A percentile compares a stretch with the other conserved stretches of the same genome.
Evolutionary conservation across 2,329 filamentous ascomycete species (phyloP).

Genomic region (Colletotrichum sansevieriae): DNA sequence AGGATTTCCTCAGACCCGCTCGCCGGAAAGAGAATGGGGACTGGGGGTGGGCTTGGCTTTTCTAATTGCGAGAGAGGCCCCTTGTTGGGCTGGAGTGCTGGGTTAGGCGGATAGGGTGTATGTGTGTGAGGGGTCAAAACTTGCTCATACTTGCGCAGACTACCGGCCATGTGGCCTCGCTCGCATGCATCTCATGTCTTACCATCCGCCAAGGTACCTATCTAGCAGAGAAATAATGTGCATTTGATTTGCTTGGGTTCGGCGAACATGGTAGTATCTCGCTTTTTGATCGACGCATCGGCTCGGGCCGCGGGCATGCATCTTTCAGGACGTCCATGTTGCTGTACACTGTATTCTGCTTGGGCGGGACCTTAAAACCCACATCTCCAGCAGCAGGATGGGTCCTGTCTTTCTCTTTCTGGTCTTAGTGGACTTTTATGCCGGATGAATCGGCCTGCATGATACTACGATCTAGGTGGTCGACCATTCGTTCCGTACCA

Average conservation of each 20-base stretch:
- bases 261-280: neutral
- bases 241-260: neutral
- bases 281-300: neutral
- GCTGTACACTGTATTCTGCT: too few species aligned
- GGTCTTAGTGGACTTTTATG: too few species aligned
- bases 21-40: neutral
- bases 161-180: neutral
- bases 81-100: neutral
- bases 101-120: neutral
- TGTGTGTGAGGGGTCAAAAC: slow-evolving; percentile 27
- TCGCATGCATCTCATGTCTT: neutral
- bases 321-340: too few species aligned
- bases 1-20: slow-evolving; percentile 27
- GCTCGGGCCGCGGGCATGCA: neutral
- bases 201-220: too few species aligned
- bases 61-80: neutral
- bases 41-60: neutral
- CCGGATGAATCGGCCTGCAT: too few species aligned
- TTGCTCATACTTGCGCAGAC: slow-evolving; percentile 42
- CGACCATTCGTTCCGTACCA: too few species aligned
- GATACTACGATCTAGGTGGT: too few species aligned
- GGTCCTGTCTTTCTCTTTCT: too few species aligned
- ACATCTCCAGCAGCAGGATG: too few species aligned
- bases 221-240: too few species aligned
- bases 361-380: too few species aligned